Base-by-base conservation (phyloP, 345 rosid genomes). In the Stellera chamaejasme region DNA sequence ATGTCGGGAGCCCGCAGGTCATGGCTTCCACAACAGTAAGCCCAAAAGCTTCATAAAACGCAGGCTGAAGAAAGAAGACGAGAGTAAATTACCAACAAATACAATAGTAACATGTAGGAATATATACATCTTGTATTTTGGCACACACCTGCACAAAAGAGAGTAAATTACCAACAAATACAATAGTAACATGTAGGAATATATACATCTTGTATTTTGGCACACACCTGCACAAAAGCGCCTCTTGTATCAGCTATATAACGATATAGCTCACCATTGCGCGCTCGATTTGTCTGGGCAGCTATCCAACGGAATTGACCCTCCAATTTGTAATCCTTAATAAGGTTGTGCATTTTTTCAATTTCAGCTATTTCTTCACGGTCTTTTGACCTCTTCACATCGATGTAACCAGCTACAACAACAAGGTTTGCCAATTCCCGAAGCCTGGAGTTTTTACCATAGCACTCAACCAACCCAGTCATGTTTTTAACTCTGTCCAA, bases 41-140 rank as follows among this genome's bases (percentile, higher is more conserved):
- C 51, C 99, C 99, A 71, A 90, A 94, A 26, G 90, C 96, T 87
- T 94, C 99, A 45, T 94, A 94, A 69, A 94, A 83, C 1, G 99
- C 99, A 66, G 99, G 99, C 97, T 94, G 78, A 63, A 66, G 52
- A 51, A 45, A 39, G 19, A 12, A 41, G 58, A 19, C 23, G 9
- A 32, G 39, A 3, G 27, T 53, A 45, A 52, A 3, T 57, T 27
- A 55, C 26, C 43, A 47, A 32, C 45, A 55, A 10, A 41, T 39
- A 13, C 8, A 48, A 49, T 4, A 13, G 41, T 11, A 4, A 32
- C 7, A 32, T 7, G 7, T 7, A n/a, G 59, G 13, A 23, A 54
- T 10, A 26, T 49, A 10, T 44, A 44, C 11, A 32, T 43, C 28
- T 28, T 12, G 39, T 7, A 60, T 50, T 32, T 14, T 26, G 6